Percentiles rank a stretch among this genome's conserved stretches.
These are phyloP conservation scores for Magnaporthiopsis rhizophila DNA, from an alignment of 2,329 filamentous ascomycete genomes.

Conservation along the genomic window DNA sequence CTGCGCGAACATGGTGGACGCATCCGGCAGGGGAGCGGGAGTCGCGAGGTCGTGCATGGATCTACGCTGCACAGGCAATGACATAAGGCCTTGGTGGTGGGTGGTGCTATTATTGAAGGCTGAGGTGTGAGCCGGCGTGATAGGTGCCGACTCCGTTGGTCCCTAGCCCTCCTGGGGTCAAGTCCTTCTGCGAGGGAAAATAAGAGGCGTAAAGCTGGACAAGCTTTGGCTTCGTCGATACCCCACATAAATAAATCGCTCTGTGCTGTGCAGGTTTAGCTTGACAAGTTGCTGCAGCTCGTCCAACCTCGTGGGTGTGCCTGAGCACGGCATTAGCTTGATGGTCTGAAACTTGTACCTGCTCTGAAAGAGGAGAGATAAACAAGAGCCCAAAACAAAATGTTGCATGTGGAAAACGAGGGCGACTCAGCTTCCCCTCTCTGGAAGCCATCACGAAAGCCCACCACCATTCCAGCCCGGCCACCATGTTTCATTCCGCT, in stretches of 20 bases:
- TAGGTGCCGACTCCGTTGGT: not conserved
- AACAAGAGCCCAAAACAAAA: not conserved
- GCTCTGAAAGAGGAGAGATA: not conserved
- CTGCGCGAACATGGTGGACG: not conserved
- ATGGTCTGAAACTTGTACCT: not conserved
- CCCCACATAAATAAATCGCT: not conserved
- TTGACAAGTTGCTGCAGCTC: not conserved
- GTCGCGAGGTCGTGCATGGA: not conserved
- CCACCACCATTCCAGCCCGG: not conserved
- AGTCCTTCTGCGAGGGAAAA: not conserved
- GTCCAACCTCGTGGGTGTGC: not conserved
- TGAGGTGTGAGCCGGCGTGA: not conserved
- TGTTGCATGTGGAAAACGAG: not conserved
- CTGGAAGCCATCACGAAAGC: not conserved
- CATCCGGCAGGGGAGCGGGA: not conserved
- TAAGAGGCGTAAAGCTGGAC: not conserved
- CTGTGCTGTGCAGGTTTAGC: not conserved
- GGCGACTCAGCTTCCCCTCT: not conserved
- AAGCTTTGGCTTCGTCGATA: not conserved
- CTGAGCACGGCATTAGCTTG: not conserved
- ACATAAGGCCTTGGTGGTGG: not conserved
- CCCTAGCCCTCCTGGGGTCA: not conserved
- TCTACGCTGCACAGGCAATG: not conserved
- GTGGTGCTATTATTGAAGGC: not conserved
- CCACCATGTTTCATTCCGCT: not conserved